Evolutionary conservation across 208 protist genomes (phyloP).

Genomic region (Leishmania gerbilli): DNA sequence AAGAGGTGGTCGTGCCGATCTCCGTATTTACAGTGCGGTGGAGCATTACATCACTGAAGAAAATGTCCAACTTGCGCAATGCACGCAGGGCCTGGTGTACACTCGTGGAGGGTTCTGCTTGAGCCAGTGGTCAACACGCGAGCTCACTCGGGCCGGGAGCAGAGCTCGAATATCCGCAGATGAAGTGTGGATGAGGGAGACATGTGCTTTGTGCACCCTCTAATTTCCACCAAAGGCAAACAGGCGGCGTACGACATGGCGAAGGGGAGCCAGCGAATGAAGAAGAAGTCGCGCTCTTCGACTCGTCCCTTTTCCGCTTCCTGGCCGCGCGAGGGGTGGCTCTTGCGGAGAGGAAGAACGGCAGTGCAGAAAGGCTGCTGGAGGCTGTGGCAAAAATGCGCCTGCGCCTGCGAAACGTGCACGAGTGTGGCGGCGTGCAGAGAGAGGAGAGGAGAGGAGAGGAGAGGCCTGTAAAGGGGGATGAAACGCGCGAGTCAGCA

Average conservation of each 20-base stretch:
- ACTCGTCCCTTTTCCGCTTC: background rate
- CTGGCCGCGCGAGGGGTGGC: slow-evolving; percentile 1
- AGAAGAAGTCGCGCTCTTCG: background rate
- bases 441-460: background rate
- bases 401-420: background rate
- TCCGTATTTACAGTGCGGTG: slow-evolving; percentile 29
- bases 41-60: slow-evolving; percentile 24
- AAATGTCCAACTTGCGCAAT: slow-evolving; percentile 15
- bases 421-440: background rate
- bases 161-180: background rate
- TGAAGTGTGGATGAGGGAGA: background rate
- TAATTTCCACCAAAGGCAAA: background rate
- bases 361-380: background rate
- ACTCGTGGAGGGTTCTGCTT: background rate
- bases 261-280: background rate
- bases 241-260: background rate
- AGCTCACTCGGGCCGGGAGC: background rate
- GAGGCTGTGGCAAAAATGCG: background rate
- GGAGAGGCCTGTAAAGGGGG: background rate
- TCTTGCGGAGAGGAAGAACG: background rate
- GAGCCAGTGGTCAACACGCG: background rate
- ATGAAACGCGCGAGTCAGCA: background rate
- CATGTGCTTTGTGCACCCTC: background rate
- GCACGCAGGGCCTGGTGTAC: slow-evolving; percentile 20
- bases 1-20: slow-evolving; percentile 25